Evolutionary conservation across 768 basidiomycete species (phyloP).

Genomic region (Termitomyces sp.): DNA sequence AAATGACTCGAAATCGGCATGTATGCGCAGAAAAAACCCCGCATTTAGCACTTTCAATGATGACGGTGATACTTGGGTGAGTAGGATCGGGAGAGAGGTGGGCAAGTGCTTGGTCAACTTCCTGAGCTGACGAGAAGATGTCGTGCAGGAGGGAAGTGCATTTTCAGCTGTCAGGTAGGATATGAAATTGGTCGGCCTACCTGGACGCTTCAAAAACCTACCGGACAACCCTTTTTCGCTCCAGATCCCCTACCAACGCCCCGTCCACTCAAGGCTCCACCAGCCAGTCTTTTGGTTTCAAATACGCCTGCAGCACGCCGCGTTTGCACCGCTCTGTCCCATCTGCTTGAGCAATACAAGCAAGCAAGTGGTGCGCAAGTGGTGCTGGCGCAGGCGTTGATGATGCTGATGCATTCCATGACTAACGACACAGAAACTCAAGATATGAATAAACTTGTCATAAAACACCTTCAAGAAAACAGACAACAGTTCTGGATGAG

Average conservation of each 20-base stretch:
- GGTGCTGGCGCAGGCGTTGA: not conserved
- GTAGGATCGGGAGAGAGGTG: slow-evolving; percentile 39
- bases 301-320: slow-evolving; percentile 34
- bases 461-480: slow-evolving; percentile 40
- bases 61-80: slow-evolving; percentile 51
- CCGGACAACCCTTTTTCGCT: slow-evolving; percentile 23
- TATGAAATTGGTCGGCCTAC: slow-evolving; percentile 19
- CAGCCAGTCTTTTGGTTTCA: slow-evolving; percentile 41
- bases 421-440: slow-evolving; percentile 20
- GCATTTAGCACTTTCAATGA: slow-evolving; percentile 41
- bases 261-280: slow-evolving; percentile 33
- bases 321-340: slow-evolving; percentile 26
- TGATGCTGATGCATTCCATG: slow-evolving; percentile 19
- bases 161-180: slow-evolving; percentile 31
- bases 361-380: slow-evolving; percentile 32
- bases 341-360: not conserved
- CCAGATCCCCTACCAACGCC: slow-evolving; percentile 22
- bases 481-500: slow-evolving; percentile 33
- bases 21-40: slow-evolving; percentile 40
- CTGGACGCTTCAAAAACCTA: slow-evolving; percentile 34
- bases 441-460: slow-evolving; percentile 29
- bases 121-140: slow-evolving; percentile 35
- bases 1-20: slow-evolving; percentile 31
- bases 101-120: slow-evolving; percentile 43
- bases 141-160: slow-evolving; percentile 38